These are phyloP conservation scores for Solanum sitiens DNA, from an alignment of 257 asterid genomes.

Conservation along the genomic window DNA sequence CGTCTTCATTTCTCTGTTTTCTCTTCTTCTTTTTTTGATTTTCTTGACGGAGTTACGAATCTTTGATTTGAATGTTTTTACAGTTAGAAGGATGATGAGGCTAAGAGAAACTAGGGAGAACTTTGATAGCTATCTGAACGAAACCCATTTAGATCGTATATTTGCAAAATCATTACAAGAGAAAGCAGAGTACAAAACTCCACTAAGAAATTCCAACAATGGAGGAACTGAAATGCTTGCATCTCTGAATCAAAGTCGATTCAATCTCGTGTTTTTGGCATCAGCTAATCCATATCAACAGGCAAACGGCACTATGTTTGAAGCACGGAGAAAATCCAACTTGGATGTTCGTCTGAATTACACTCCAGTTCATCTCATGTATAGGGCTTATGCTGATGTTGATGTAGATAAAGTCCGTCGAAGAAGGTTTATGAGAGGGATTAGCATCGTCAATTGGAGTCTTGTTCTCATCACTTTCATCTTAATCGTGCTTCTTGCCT, in stretches of 20 bases:
- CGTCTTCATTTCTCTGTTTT: neutral
- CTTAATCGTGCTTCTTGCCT: too few relatives aligned
- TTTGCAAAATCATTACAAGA: neutral
- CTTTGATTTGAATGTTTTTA: neutral
- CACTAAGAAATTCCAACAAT: neutral
- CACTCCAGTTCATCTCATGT: neutral
- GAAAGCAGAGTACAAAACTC: neutral
- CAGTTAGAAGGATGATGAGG: slow-evolving; percentile 22
- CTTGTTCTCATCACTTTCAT: too few relatives aligned
- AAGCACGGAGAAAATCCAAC: too few relatives aligned
- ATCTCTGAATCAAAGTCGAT: neutral
- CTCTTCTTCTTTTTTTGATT: too few relatives aligned
- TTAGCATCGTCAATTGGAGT: too few relatives aligned
- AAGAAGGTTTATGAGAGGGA: too few relatives aligned
- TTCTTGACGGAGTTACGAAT: neutral
- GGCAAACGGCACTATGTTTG: too few relatives aligned
- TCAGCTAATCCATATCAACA: neutral
- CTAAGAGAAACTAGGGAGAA: neutral
- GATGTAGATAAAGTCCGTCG: too few relatives aligned
- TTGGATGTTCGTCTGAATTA: neutral
- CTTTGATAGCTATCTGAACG: neutral
- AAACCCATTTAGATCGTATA: slow-evolving; percentile 8
- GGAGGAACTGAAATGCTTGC: neutral
- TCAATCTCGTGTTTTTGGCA: neutral
- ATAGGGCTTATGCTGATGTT: too few relatives aligned